Base-by-base conservation (phyloP, 78 protist species). In the Dictyostelium purpureum region DNA sequence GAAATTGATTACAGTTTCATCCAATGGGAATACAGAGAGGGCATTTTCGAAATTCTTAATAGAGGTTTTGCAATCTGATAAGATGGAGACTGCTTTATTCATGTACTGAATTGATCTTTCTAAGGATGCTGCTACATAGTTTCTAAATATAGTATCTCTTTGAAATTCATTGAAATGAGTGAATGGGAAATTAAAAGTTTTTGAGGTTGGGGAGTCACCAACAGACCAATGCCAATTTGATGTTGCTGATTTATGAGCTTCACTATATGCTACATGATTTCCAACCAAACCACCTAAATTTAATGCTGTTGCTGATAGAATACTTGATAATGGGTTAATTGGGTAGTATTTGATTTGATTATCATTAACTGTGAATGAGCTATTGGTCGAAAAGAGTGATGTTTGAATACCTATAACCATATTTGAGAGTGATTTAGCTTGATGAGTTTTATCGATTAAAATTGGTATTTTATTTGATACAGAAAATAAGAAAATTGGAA, bases 401-500 rank as follows among this genome's bases (percentile, higher is more conserved):
- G 87, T 79, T 43, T 88, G 94, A 43, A 88, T 81, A 9, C 78
- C 94, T 21, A 88, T 14, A 0, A 88, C 74, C 94, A 88, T 88
- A n/a, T 79, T 79, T 14, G 56, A 28, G 3, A 79, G 43, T 45
- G 88, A 24, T 33, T 88, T 88, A 1, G 94, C 94, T 47, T 70
- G 88, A 19, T 76, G 80, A 42, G 37, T 52, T 35, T 76, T 67
- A 63, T 88, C 94, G 42, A 88, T 88, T 37, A 88, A 79, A n/a
- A 88, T 81, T 28, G 94, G 77, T 57, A 57, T 26, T 6, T 49
- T 73, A n/a, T 66, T 40, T 24, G 76, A 78, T 9, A 79, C 19
- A 35, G 94, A 88, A 35, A 88, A 88, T 76, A 88, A 28, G 47
- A 88, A 88, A 18, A 88, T 88, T 57, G 94, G 94, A 19, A 88